phyloP scores from a whole-genome alignment of 208 protist genomes.

The Leishmania braziliensis region DNA sequence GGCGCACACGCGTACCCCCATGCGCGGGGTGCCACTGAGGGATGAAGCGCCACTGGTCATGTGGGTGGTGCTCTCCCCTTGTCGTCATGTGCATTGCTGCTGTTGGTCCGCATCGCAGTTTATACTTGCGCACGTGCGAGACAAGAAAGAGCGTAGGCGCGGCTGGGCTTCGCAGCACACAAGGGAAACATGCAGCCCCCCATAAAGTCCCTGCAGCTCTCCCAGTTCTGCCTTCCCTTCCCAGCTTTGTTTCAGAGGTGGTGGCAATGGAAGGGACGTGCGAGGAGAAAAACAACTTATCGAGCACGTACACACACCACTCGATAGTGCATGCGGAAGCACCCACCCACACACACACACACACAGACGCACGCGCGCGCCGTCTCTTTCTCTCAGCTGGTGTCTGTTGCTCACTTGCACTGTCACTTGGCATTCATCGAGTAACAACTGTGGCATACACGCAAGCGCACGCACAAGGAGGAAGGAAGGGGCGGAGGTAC shows the following conservation, averaged over 20 bases:
- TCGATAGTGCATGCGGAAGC: not conserved
- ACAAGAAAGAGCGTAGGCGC: not conserved
- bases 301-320: not conserved
- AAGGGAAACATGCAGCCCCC: not conserved
- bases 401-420: not conserved
- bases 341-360: not conserved
- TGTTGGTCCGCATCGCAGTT: not conserved
- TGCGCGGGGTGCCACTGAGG: not conserved
- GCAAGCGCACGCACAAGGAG: not conserved
- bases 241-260: not conserved
- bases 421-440: not conserved
- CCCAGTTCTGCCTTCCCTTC: not conserved
- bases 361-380: no score
- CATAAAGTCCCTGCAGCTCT: not conserved
- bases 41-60: not conserved
- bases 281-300: not conserved
- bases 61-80: not conserved
- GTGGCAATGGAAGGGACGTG: not conserved
- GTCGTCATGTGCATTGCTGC: not conserved
- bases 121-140: not conserved
- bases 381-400: not conserved
- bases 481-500: not conserved
- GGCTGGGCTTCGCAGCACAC: not conserved
- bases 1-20: not conserved
- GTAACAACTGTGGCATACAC: not conserved